phyloP scores from a whole-genome alignment of 179 eudicot species.

The Nepenthes alata region DNA sequence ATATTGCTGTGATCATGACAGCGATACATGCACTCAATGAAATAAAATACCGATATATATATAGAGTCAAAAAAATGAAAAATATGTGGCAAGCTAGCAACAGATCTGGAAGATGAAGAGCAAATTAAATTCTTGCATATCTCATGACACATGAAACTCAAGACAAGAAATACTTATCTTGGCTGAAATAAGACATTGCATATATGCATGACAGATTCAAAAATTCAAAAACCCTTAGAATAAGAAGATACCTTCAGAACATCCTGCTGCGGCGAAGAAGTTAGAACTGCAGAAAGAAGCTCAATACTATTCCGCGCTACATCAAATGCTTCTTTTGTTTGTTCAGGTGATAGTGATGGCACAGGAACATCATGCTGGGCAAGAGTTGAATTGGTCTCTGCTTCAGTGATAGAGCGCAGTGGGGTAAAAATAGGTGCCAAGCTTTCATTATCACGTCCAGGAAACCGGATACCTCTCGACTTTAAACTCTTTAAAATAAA shows the following conservation, averaged over 20 bases:
- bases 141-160: too few relatives aligned
- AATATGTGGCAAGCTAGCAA: too few relatives aligned
- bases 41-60: too few relatives aligned
- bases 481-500: slow-evolving; percentile 35
- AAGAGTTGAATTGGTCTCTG: slow-evolving; percentile 41
- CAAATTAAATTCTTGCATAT: too few relatives aligned
- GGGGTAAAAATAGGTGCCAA: slow-evolving; percentile 95
- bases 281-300: slow-evolving; percentile 77
- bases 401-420: slow-evolving; percentile 55
- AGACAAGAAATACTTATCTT: too few relatives aligned
- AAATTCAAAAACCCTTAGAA: background rate
- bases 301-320: slow-evolving; percentile 90
- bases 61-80: too few relatives aligned
- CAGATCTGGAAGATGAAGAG: too few relatives aligned
- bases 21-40: too few relatives aligned
- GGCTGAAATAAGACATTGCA: too few relatives aligned
- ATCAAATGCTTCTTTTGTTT: slow-evolving; percentile 82
- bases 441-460: slow-evolving; percentile 71
- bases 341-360: slow-evolving; percentile 54
- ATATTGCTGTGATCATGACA: background rate
- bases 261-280: slow-evolving; percentile 95
- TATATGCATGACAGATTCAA: background rate
- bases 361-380: slow-evolving; percentile 54
- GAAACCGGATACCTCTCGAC: slow-evolving; percentile 63
- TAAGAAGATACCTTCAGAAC: slow-evolving; percentile 55